Percentiles rank a stretch among this genome's conserved stretches.
phyloP scores from a whole-genome alignment of 2,329 filamentous ascomycete genomes.

The Coniochaeta pulveracea region DNA sequence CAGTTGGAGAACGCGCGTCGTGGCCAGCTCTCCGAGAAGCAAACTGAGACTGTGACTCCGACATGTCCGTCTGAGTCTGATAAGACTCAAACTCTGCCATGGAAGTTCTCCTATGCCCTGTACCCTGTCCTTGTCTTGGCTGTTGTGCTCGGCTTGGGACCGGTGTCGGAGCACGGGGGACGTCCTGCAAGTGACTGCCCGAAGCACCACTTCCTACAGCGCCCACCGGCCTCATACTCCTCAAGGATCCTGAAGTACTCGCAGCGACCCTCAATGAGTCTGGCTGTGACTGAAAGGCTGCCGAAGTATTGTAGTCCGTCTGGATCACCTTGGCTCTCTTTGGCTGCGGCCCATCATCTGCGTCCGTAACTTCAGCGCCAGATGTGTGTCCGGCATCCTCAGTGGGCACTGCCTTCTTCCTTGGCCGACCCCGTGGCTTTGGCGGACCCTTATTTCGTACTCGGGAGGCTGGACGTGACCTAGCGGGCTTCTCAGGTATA shows the following conservation, averaged over 20 bases:
- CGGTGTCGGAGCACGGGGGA: conserved; percentile 69
- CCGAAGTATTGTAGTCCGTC: conserved; percentile 41
- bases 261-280: conserved; percentile 84
- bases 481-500: conserved; percentile 20
- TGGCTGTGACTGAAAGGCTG: conserved; percentile 58
- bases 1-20: conserved; percentile 42
- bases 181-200: conserved; percentile 51
- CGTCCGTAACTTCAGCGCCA: conserved; percentile 56
- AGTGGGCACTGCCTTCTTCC: conserved; percentile 37
- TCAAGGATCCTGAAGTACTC: conserved; percentile 78
- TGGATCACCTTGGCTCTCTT: conserved; percentile 68
- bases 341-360: conserved; percentile 46
- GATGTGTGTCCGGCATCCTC: conserved; percentile 55
- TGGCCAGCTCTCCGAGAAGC: no score
- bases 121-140: conserved; percentile 27
- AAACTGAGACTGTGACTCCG: conserved; percentile 1
- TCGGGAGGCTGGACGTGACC: conserved; percentile 48
- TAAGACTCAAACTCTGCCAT: conserved; percentile 19
- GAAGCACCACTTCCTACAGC: conserved; percentile 28
- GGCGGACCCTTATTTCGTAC: conserved; percentile 35
- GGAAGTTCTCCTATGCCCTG: conserved; percentile 50
- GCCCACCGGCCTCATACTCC: conserved; percentile 67
- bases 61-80: conserved; percentile 24
- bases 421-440: conserved; percentile 42
- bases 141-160: conserved; percentile 40